Evolutionary conservation across 2,329 filamentous ascomycete genomes (phyloP).

Genomic region (Fusarium chuoi): DNA sequence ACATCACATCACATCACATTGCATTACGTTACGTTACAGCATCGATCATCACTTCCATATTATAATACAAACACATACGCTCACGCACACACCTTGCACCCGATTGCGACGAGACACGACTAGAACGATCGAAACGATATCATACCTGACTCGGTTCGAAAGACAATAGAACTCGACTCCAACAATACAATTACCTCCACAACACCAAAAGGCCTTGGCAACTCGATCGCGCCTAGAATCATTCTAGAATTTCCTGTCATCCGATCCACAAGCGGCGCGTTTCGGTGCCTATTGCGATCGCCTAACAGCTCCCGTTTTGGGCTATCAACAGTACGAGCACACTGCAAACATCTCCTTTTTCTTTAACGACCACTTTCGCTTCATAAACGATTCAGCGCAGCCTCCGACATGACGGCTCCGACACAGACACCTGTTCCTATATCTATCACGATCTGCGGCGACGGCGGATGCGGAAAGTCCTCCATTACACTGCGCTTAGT

Average conservation of each 20-base stretch:
- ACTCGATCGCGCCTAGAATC: slow-evolving; percentile 17
- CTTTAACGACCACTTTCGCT: neutral
- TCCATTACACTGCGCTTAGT: slow-evolving; percentile 87
- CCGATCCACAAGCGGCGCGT: slow-evolving; percentile 28
- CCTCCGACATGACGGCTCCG: slow-evolving; percentile 33
- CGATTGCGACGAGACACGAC: slow-evolving; percentile 24
- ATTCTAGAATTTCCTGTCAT: slow-evolving; percentile 23
- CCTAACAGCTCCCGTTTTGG: slow-evolving; percentile 18
- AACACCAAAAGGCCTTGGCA: slow-evolving; percentile 2
- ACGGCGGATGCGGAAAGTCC: slow-evolving; percentile 86
- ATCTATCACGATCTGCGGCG: slow-evolving; percentile 85
- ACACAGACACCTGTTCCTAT: slow-evolving; percentile 62
- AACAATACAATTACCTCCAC: neutral
- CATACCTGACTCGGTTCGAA: neutral
- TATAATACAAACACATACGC: neutral
- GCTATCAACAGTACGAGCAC: neutral
- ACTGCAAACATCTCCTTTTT: neutral
- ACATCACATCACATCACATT: slow-evolving; percentile 24
- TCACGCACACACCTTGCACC: neutral
- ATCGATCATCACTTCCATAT: slow-evolving; percentile 8
- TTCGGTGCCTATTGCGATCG: slow-evolving; percentile 18
- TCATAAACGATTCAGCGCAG: neutral
- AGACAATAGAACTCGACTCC: neutral
- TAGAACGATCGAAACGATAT: slow-evolving; percentile 27
- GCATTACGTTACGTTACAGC: slow-evolving; percentile 13